Percentiles rank a stretch among this genome's conserved stretches.
phyloP scores from a whole-genome alignment of 179 eudicot species.

The Spergularia azorica region DNA sequence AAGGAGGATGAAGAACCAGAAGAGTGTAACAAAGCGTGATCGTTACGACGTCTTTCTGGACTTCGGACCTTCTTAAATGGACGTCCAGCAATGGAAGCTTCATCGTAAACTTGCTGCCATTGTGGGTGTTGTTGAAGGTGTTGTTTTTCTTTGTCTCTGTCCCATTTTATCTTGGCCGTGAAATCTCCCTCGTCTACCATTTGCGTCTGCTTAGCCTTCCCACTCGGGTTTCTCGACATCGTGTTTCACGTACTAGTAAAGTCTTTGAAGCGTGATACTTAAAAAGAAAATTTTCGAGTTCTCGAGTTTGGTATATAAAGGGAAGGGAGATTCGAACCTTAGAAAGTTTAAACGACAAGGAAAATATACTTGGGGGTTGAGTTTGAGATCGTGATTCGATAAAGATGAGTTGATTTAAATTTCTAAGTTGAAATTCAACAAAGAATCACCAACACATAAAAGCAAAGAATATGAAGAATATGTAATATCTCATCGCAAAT shows the following conservation, averaged over 20 bases:
- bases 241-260: neutral
- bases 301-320: neutral
- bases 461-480: slow-evolving; percentile 16
- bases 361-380: neutral
- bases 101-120: slow-evolving; percentile 27
- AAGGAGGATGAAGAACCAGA: neutral
- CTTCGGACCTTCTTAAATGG: slow-evolving; percentile 32
- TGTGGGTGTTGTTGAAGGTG: neutral
- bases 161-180: slow-evolving; percentile 22
- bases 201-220: slow-evolving; percentile 20
- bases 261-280: neutral
- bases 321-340: neutral
- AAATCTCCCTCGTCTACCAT: slow-evolving; percentile 10
- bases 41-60: slow-evolving; percentile 28
- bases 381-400: slow-evolving; percentile 30
- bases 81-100: slow-evolving; percentile 29
- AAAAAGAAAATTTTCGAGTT: no score
- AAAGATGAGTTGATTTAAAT: slow-evolving; percentile 23
- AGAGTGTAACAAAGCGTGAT: slow-evolving; percentile 1
- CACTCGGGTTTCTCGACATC: slow-evolving; percentile 25
- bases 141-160: slow-evolving; percentile 16
- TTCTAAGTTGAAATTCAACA: slow-evolving; percentile 28
- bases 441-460: slow-evolving; percentile 3
- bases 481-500: slow-evolving; percentile 23
- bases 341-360: neutral